Base-by-base conservation (phyloP, 768 basidiomycete species). In the Calvatia gigantea region DNA sequence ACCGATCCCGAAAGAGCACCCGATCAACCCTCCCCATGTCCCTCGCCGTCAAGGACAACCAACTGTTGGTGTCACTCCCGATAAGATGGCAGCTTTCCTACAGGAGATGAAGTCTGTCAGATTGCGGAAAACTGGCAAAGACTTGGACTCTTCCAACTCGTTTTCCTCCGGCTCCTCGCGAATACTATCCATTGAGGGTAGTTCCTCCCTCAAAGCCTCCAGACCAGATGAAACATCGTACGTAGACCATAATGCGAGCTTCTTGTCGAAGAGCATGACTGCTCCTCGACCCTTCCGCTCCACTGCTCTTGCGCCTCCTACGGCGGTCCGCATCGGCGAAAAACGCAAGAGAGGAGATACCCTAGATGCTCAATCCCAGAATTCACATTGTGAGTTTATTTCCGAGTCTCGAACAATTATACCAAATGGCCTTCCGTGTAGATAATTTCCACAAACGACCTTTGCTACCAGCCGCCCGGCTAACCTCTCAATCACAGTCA, bases 71-170 rank as follows among this genome's bases (percentile, higher is more conserved):
- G 75, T 92, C 8, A 79, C 87, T 0, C 78, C 85, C 2, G 90
- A 91, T 58, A 88, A 91, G 66, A 90, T 92, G 87, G 86, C 86
- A 0, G 88, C 85, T 1, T 92, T 92, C 63, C 68, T 92, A 59
- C 84, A 72, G 5, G 90, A 92, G 67, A 84, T 92, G 77, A 91
- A 90, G 74, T 86, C 80, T 1, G 86, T 84, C 23, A 75, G 85
- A 45, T 62, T 92, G 48, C 78, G 80, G 58, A 89, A 81, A 66
- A 82, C 86, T 3, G 41, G 49, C 42, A 58, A 43, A 52, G 59
- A 60, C 11, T 48, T 56, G 11, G 53, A 58, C 17, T 45, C 56
- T 6, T 61, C 60, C 27, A 46, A 38, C 15, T 58, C 57, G 14
- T 58, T 48, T 39, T 49, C 54, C 38, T 60, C 56, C 28, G 45